These are phyloP conservation scores for Neofusicoccum ribis DNA, from an alignment of 2,329 filamentous ascomycete genomes.

Conservation along the genomic window DNA sequence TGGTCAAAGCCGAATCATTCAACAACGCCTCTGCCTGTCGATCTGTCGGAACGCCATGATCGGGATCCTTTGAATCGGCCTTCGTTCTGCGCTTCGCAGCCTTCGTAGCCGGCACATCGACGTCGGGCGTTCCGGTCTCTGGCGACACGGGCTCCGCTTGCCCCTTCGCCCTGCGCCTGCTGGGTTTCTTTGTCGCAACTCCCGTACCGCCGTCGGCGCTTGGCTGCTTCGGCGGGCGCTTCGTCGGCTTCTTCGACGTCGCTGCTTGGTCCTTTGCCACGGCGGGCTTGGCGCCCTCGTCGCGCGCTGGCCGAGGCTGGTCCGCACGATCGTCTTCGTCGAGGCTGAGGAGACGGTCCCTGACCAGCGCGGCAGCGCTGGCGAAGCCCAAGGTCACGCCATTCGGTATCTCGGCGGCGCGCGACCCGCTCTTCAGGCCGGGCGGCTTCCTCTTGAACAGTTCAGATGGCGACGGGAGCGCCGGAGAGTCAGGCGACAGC, in stretches of 20 bases:
- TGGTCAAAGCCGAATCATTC: constrained; percentile 3
- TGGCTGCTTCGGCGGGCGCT: neutral
- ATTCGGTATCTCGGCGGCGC: constrained; percentile 30
- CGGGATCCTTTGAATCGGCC: neutral
- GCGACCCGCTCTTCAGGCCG: constrained; percentile 30
- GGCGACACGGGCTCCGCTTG: neutral
- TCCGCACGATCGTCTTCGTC: constrained; percentile 15
- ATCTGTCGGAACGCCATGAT: too few relatives aligned
- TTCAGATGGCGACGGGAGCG: constrained; percentile 27
- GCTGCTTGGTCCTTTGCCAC: neutral
- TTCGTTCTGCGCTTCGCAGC: neutral
- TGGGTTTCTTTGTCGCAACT: constrained; percentile 22
- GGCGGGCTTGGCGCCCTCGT: constrained; percentile 12
- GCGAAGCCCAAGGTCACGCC: constrained; percentile 33
- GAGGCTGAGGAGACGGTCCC: constrained; percentile 30
- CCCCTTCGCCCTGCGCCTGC: neutral
- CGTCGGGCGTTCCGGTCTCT: neutral
- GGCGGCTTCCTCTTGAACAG: constrained; percentile 23
- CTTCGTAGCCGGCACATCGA: neutral
- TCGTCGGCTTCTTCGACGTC: neutral
- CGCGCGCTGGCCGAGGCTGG: too few relatives aligned
- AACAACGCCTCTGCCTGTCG: neutral
- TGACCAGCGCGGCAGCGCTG: constrained; percentile 34
- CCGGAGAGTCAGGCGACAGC: constrained; percentile 27
- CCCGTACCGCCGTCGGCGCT: neutral